phyloP scores from a whole-genome alignment of 305 asterid species.

The Withania somnifera region DNA sequence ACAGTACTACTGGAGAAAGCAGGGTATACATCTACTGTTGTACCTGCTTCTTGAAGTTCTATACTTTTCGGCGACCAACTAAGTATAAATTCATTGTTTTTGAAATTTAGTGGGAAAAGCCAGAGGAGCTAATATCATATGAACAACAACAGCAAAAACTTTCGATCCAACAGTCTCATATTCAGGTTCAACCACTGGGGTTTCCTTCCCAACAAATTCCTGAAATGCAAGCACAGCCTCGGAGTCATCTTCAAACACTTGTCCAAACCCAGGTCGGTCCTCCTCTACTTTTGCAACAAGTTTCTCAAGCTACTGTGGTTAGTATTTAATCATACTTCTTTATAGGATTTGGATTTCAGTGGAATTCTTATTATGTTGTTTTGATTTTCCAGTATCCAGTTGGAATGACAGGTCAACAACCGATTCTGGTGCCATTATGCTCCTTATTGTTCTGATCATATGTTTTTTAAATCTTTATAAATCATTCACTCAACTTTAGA shows the following conservation, averaged over 20 bases:
- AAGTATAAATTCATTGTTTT: background rate
- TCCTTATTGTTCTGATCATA: background rate
- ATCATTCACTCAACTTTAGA: background rate
- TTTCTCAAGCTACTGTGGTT: constrained; percentile 51
- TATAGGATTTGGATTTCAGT: constrained; percentile 1
- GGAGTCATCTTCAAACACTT: constrained; percentile 41
- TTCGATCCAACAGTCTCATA: constrained; percentile 36
- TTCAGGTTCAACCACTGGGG: constrained; percentile 42
- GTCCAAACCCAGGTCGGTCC: constrained; percentile 41
- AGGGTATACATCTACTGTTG: constrained; percentile 37
- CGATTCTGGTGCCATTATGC: constrained; percentile 35
- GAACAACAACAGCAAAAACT: constrained; percentile 60
- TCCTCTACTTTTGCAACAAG: constrained; percentile 38
- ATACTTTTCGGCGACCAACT: constrained; percentile 9
- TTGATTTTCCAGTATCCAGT: constrained; percentile 44
- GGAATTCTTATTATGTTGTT: constrained; percentile 13
- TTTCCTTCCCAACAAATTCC: constrained; percentile 36
- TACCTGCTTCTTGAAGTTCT: background rate
- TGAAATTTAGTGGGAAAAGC: constrained; percentile 84
- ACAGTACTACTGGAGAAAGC: constrained; percentile 88
- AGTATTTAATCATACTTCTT: constrained; percentile 9
- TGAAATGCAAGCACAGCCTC: constrained; percentile 52
- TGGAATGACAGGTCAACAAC: constrained; percentile 46
- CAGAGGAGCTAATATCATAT: constrained; percentile 48
- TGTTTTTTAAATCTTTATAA: background rate